phyloP scores from a whole-genome alignment of 495 filamentous ascomycete genomes.

The Penicillium coprophilum region DNA sequence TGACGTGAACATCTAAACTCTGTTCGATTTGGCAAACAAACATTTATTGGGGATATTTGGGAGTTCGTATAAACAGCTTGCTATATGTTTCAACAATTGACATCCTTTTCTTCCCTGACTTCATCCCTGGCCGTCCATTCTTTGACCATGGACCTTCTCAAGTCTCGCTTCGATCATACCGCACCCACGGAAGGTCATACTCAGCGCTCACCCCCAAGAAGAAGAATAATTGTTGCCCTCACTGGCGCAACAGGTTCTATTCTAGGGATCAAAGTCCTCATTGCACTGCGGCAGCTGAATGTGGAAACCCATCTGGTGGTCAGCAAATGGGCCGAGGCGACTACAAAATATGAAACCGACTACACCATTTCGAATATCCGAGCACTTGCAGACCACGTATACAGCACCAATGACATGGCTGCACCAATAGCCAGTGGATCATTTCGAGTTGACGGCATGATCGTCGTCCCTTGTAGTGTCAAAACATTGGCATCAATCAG shows the following conservation, averaged over 20 bases:
- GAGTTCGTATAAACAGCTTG: neutral
- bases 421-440: conserved; percentile 39
- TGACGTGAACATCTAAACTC: neutral
- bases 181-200: neutral
- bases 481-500: conserved; percentile 38
- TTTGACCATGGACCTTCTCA: neutral
- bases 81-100: neutral
- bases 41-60: neutral
- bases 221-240: conserved; percentile 43
- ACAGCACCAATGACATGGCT: conserved; percentile 40
- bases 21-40: neutral
- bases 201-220: conserved; percentile 6
- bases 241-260: conserved; percentile 45
- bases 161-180: neutral
- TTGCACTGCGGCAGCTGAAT: conserved; percentile 36
- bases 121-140: neutral
- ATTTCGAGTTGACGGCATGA: conserved; percentile 40
- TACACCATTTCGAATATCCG: conserved; percentile 34
- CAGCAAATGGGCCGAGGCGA: conserved; percentile 46
- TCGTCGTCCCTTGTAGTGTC: conserved; percentile 43
- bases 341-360: conserved; percentile 47
- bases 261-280: conserved; percentile 38
- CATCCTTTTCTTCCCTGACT: too few species aligned
- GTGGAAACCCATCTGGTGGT: conserved; percentile 47
- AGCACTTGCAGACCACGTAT: conserved; percentile 39